Evolutionary conservation across 106 monocot genomes (phyloP).

Genomic region (Allium sativum): DNA sequence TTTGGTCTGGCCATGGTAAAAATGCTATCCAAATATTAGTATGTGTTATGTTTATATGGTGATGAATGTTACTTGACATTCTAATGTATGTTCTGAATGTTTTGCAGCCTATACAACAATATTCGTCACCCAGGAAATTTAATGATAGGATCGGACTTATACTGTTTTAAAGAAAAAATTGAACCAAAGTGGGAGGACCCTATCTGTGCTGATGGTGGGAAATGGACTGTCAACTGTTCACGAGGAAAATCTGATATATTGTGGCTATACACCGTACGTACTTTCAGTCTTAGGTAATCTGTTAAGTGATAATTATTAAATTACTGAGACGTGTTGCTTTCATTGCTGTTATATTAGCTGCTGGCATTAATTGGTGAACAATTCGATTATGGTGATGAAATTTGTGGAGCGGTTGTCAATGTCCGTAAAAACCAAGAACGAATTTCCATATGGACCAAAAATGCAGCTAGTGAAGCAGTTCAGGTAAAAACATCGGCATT

Average conservation of each 20-base stretch:
- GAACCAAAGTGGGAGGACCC: conserved; percentile 98
- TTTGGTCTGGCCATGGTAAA: no score
- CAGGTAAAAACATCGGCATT: conserved; percentile 38
- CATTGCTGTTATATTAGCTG: conserved; percentile 25
- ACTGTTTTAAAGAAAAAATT: conserved; percentile 84
- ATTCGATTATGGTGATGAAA: conserved; percentile 86
- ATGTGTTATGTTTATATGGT: no score
- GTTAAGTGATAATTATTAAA: no score
- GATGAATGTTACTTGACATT: no score
- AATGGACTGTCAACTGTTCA: conserved; percentile 62
- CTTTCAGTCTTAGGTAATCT: conserved; percentile 17
- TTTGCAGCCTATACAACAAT: conserved; percentile 75
- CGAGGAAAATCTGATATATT: conserved; percentile 67
- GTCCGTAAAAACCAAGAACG: conserved; percentile 65
- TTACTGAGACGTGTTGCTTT: no score
- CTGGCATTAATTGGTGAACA: conserved; percentile 94
- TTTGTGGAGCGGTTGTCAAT: conserved; percentile 91
- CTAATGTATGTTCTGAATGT: not conserved
- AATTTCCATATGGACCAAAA: conserved; percentile 85
- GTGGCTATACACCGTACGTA: conserved; percentile 57
- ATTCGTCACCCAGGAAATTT: conserved; percentile 77
- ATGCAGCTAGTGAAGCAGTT: conserved; percentile 70
- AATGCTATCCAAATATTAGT: no score
- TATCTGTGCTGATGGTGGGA: conserved; percentile 83
- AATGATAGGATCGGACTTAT: conserved; percentile 64